A percentile compares a stretch with the other conserved stretches of the same genome.
These are phyloP conservation scores for Nymphaea thermarum DNA, from an alignment of 164 flowering plant species.

Conservation along the genomic window DNA sequence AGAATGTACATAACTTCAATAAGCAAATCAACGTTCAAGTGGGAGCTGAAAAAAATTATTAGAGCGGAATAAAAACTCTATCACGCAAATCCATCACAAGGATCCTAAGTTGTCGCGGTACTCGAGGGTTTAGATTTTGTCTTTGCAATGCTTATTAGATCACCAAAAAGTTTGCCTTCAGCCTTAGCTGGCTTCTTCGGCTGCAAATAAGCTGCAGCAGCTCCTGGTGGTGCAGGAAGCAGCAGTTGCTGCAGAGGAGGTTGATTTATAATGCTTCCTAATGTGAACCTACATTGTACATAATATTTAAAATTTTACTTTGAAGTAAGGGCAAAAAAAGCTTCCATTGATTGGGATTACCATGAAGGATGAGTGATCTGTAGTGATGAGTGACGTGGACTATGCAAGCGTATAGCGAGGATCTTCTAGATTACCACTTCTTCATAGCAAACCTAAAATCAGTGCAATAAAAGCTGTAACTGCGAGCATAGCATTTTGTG, in stretches of 20 bases:
- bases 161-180: conserved; percentile 92
- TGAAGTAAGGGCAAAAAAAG: background rate
- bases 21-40: background rate
- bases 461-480: too few species aligned
- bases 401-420: too few species aligned
- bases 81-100: conserved; percentile 24
- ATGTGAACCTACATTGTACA: conserved; percentile 19
- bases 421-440: too few species aligned
- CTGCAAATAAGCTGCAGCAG: conserved; percentile 21
- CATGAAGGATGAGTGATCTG: too few species aligned
- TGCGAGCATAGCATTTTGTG: too few species aligned
- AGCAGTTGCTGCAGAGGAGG: conserved; percentile 19
- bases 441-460: too few species aligned
- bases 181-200: conserved; percentile 60
- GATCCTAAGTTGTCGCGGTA: conserved; percentile 46
- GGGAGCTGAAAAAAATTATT: background rate
- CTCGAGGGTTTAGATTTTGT: conserved; percentile 39
- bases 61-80: background rate
- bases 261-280: conserved; percentile 16
- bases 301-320: background rate
- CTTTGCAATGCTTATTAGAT: conserved; percentile 78
- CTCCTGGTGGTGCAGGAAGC: conserved; percentile 16
- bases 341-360: background rate
- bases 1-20: background rate
- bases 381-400: too few species aligned